phyloP scores from a whole-genome alignment of 148 eudicot genomes.

The Cornus kousa region DNA sequence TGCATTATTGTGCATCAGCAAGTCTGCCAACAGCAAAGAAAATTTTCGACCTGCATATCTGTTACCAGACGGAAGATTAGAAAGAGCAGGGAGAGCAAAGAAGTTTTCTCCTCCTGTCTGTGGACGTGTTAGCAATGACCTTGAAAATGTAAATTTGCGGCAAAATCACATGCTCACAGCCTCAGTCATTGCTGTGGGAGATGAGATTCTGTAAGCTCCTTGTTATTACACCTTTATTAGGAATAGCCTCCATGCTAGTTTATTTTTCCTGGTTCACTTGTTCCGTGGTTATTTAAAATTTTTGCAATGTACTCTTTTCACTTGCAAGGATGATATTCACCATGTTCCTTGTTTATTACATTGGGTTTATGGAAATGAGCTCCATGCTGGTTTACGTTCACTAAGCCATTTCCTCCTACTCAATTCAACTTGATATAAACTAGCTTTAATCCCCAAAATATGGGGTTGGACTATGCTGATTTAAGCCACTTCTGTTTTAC shows the following conservation, averaged over 20 bases:
- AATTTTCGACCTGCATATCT: conserved; percentile 76
- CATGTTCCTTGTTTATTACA: background rate
- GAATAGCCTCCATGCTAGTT: background rate
- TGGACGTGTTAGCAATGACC: conserved; percentile 50
- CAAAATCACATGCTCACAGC: conserved; percentile 59
- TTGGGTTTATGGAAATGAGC: background rate
- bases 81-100: conserved; percentile 91
- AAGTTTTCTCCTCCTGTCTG: conserved; percentile 38
- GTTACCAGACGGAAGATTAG: conserved; percentile 93
- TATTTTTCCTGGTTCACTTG: background rate
- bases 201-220: conserved; percentile 86
- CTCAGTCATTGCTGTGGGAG: conserved; percentile 84
- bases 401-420: no score
- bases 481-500: background rate
- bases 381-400: background rate
- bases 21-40: conserved; percentile 41
- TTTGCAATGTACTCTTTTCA: background rate
- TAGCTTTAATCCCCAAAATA: no score
- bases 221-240: conserved; percentile 11
- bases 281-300: background rate
- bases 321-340: background rate
- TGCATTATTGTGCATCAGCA: conserved; percentile 45
- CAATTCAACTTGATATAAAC: no score
- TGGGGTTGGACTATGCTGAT: no score
- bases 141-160: conserved; percentile 28